Evolutionary conservation across 768 basidiomycete genomes (phyloP).

Genomic region (Galerina marginata): DNA sequence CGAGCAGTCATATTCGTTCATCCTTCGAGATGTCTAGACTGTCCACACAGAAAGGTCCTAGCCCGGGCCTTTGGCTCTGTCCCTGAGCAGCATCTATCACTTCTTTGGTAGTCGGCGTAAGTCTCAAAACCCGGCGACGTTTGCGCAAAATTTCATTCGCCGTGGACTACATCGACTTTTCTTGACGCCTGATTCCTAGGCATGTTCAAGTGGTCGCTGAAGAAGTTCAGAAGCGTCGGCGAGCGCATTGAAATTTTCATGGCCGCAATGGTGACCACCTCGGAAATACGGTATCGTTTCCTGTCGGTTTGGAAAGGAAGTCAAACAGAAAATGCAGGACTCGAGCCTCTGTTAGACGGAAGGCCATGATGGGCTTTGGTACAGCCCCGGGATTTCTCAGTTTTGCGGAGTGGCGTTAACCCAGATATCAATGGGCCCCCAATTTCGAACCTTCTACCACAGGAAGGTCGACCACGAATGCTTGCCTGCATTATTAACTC

Average conservation of each 20-base stretch:
- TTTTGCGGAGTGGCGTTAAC: conserved; percentile 2
- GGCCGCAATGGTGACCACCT: conserved; percentile 46
- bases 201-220: conserved; percentile 28
- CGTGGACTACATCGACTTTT: conserved; percentile 48
- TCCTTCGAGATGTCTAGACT: conserved; percentile 19
- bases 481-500: conserved; percentile 43
- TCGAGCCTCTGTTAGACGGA: conserved; percentile 15
- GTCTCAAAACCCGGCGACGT: conserved; percentile 57
- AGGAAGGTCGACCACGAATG: conserved; percentile 44
- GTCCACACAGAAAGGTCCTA: conserved; percentile 43
- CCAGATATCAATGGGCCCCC: conserved; percentile 38
- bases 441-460: conserved; percentile 44
- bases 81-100: conserved; percentile 30
- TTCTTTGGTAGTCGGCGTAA: conserved; percentile 17
- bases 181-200: conserved; percentile 23
- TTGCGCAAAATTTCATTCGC: conserved; percentile 53
- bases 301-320: conserved; percentile 27
- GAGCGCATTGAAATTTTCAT: conserved; percentile 58
- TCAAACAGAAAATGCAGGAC: conserved; percentile 36
- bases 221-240: conserved; percentile 56
- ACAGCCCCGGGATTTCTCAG: conserved; percentile 20
- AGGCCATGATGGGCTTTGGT: conserved; percentile 30
- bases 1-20: conserved; percentile 4
- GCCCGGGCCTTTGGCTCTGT: conserved; percentile 51
- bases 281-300: conserved; percentile 9